Conservation (phyloP, 345 rosid genomes). For the Mallotus nudiflorus region DNA sequence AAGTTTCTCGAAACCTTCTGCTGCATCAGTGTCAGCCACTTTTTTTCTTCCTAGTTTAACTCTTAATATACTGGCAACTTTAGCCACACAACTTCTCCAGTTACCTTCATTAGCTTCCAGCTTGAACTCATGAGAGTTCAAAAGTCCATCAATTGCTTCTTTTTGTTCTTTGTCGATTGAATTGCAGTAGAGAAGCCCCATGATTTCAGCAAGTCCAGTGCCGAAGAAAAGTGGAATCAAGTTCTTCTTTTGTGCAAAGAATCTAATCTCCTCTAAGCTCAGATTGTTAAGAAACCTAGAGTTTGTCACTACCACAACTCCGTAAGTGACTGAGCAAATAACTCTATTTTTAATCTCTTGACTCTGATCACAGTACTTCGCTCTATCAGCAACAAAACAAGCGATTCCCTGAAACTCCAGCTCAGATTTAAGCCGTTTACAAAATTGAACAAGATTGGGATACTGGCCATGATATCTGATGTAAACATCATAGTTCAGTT, state of each 20-base stretch:
- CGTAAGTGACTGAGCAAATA: conserved; percentile 78
- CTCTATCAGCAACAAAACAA: conserved; percentile 85
- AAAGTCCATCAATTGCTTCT: conserved; percentile 80
- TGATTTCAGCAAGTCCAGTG: conserved; percentile 59
- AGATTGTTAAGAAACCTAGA: conserved; percentile 60
- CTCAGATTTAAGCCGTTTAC: conserved; percentile 94
- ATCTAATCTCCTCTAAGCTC: conserved; percentile 82
- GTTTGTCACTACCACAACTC: conserved; percentile 68
- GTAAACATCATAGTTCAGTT: conserved; percentile 85
- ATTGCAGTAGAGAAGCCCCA: conserved; percentile 57
- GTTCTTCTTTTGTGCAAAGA: conserved; percentile 90
- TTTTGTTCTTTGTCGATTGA: conserved; percentile 67
- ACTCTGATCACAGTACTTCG: conserved; percentile 80
- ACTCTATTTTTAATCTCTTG: conserved; percentile 86
- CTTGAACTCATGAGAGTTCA: conserved; percentile 75
- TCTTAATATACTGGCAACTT: conserved; percentile 52
- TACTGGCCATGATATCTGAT: conserved; percentile 84
- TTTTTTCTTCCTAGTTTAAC: conserved; percentile 84
- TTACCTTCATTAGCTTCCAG: conserved; percentile 73
- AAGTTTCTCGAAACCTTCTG: conserved; percentile 61
- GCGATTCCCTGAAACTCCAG: conserved; percentile 94
- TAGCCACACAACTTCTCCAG: conserved; percentile 77
- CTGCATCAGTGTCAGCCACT: conserved; percentile 46
- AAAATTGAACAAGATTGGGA: conserved; percentile 75
- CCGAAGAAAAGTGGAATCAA: conserved; percentile 78